Percentiles rank a stretch among this genome's conserved stretches.
Conservation (phyloP, 768 basidiomycete genomes). For the Lyophyllum shimeji region DNA sequence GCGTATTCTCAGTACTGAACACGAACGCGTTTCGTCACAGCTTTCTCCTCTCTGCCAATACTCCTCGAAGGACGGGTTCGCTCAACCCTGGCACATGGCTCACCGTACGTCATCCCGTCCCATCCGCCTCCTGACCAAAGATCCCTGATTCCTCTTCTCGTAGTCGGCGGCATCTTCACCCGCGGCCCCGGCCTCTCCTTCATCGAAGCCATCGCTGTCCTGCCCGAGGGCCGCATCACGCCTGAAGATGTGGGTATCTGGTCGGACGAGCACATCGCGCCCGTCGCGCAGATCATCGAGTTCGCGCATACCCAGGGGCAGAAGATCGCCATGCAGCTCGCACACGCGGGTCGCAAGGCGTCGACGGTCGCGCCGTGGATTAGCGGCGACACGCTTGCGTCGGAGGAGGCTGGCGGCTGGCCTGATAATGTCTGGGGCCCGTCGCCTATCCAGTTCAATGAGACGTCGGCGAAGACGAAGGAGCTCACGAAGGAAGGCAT, state of each 20-base stretch:
- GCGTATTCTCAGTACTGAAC: neutral
- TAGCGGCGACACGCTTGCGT: slow-evolving; percentile 29
- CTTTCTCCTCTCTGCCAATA: slow-evolving; percentile 63
- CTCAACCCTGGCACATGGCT: slow-evolving; percentile 57
- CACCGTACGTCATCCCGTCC: slow-evolving; percentile 48
- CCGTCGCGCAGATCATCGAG: slow-evolving; percentile 52
- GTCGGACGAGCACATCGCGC: slow-evolving; percentile 54
- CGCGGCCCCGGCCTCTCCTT: slow-evolving; percentile 58
- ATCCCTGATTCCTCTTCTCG: slow-evolving; percentile 3
- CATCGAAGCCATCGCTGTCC: slow-evolving; percentile 68
- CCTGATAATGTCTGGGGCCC: slow-evolving; percentile 57
- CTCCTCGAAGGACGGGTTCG: slow-evolving; percentile 50
- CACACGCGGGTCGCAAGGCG: slow-evolving; percentile 77
- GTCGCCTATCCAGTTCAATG: slow-evolving; percentile 44
- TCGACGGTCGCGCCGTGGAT: slow-evolving; percentile 66
- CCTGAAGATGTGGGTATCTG: slow-evolving; percentile 67
- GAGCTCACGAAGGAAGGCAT: slow-evolving; percentile 60
- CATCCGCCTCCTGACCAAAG: slow-evolving; percentile 11
- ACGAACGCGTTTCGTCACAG: slow-evolving; percentile 18
- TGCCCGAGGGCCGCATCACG: slow-evolving; percentile 61
- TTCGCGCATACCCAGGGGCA: slow-evolving; percentile 73
- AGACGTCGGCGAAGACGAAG: slow-evolving; percentile 49
- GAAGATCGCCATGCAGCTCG: slow-evolving; percentile 73
- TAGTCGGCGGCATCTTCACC: slow-evolving; percentile 53
- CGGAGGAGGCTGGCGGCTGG: slow-evolving; percentile 46